Percentiles rank a stretch among this genome's conserved stretches.
Evolutionary conservation across 2,329 filamentous ascomycete species (phyloP).

Genomic region (Penicillium decumbens): DNA sequence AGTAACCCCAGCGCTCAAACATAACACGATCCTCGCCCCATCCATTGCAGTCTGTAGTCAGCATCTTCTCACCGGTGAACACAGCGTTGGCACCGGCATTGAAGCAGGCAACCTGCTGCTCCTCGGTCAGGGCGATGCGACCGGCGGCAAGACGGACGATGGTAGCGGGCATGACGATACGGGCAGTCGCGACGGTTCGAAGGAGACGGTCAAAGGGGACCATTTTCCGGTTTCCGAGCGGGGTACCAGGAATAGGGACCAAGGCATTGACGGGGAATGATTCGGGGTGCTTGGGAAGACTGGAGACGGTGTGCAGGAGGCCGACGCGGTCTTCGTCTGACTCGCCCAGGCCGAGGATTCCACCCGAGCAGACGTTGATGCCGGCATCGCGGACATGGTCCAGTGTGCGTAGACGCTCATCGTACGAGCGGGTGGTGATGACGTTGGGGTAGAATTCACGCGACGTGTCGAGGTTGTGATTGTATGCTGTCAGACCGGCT

Average conservation of each 20-base stretch:
- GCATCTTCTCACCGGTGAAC: slow-evolving; percentile 92
- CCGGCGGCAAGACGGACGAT: slow-evolving; percentile 86
- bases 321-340: slow-evolving; percentile 73
- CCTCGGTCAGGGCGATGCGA: slow-evolving; percentile 76
- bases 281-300: slow-evolving; percentile 75
- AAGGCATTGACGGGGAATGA: slow-evolving; percentile 88
- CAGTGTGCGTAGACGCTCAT: slow-evolving; percentile 77
- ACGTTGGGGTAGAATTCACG: slow-evolving; percentile 82
- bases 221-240: slow-evolving; percentile 67
- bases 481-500: slow-evolving; percentile 84
- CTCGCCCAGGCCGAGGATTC: slow-evolving; percentile 82
- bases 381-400: slow-evolving; percentile 77
- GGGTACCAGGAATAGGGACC: slow-evolving; percentile 86
- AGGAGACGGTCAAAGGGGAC: slow-evolving; percentile 74
- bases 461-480: slow-evolving; percentile 89
- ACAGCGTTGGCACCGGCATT: slow-evolving; percentile 90
- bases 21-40: slow-evolving; percentile 84
- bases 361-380: slow-evolving; percentile 84
- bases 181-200: slow-evolving; percentile 76
- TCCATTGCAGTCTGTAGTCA: slow-evolving; percentile 84
- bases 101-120: slow-evolving; percentile 85
- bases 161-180: slow-evolving; percentile 75
- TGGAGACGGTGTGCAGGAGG: slow-evolving; percentile 75
- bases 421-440: slow-evolving; percentile 81
- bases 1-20: slow-evolving; percentile 77